A percentile compares a stretch with the other conserved stretches of the same genome.
Evolutionary conservation across 2,329 filamentous ascomycete genomes (phyloP).

Genomic region (Drechslerella stenobrocha): DNA sequence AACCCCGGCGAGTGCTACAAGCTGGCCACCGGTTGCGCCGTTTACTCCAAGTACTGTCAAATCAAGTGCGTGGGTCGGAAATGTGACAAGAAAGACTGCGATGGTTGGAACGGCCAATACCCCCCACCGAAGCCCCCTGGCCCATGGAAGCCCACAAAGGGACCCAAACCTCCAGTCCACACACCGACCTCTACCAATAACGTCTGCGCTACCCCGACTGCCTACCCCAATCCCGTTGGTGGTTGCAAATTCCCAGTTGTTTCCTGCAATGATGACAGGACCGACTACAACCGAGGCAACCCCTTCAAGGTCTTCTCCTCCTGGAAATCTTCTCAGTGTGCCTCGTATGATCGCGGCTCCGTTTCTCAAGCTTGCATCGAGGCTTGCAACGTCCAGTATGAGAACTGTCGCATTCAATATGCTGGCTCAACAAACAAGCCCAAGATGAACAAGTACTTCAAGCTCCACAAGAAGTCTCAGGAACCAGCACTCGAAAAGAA

Average conservation of each 20-base stretch:
- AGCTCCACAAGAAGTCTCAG: conserved; percentile 25
- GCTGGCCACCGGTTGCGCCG: conserved; percentile 17
- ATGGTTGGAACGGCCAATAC: conserved; percentile 36
- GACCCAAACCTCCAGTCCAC: conserved; percentile 18
- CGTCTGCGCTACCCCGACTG: conserved; percentile 31
- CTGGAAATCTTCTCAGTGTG: conserved; percentile 20
- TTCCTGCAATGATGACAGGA: conserved; percentile 32
- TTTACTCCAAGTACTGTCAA: conserved; percentile 40
- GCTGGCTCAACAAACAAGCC: conserved; percentile 41
- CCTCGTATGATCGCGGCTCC: conserved; percentile 17
- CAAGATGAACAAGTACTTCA: conserved; percentile 28
- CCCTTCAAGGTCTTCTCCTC: conserved; percentile 43
- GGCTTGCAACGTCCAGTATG: conserved; percentile 46
- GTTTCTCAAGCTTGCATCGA: conserved; percentile 25
- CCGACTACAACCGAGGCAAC: conserved; percentile 30
- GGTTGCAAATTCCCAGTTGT: conserved; percentile 36
- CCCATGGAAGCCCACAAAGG: conserved; percentile 29
- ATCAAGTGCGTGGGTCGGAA: conserved; percentile 24
- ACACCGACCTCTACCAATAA: conserved; percentile 32
- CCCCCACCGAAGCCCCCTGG: conserved; percentile 26
- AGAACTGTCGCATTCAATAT: conserved; percentile 46
- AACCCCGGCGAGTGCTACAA: conserved; percentile 1
- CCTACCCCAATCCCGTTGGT: conserved; percentile 30
- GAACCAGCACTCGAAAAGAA: conserved; percentile 8
- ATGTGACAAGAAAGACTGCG: conserved; percentile 44